phyloP scores from a whole-genome alignment of 805 yeast species.

The Saccharomycopsis babjevae region DNA sequence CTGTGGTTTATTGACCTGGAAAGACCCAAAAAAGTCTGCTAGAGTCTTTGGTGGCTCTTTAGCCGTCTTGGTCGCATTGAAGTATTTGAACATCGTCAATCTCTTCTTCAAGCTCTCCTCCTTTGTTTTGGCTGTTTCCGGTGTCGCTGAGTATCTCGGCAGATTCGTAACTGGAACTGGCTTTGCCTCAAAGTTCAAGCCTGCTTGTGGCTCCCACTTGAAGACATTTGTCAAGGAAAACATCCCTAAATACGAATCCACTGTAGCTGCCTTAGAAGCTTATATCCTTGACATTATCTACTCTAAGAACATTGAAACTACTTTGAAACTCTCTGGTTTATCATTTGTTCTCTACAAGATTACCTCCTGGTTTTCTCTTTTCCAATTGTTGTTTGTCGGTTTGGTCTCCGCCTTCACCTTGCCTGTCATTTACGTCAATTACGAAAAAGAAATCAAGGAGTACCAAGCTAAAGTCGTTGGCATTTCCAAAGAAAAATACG shows the following conservation, averaged over 20 bases:
- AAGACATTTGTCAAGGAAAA: conserved; percentile 28
- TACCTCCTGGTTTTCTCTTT: conserved; percentile 67
- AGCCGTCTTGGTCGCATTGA: conserved; percentile 43
- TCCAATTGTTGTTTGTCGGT: conserved; percentile 48
- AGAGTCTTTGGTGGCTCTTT: conserved; percentile 61
- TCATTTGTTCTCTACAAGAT: conserved; percentile 59
- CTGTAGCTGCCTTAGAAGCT: conserved; percentile 39
- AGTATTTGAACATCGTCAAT: conserved; percentile 52
- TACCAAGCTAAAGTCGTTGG: conserved; percentile 38
- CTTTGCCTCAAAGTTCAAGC: conserved; percentile 65
- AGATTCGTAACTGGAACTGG: conserved; percentile 68
- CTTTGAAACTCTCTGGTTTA: conserved; percentile 61
- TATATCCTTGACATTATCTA: conserved; percentile 46
- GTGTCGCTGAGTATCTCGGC: conserved; percentile 68
- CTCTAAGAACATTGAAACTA: conserved; percentile 60
- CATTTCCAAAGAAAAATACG: conserved; percentile 34
- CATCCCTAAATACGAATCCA: conserved; percentile 36
- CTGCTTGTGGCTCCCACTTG: conserved; percentile 32
- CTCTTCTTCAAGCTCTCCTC: conserved; percentile 51
- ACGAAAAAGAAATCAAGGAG: conserved; percentile 66
- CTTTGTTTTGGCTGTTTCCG: conserved; percentile 51
- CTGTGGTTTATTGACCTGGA: conserved; percentile 52
- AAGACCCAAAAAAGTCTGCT: conserved; percentile 66
- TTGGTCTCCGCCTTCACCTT: conserved; percentile 58
- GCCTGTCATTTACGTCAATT: conserved; percentile 64